Evolutionary conservation across 495 filamentous ascomycete species (phyloP).

Genomic region (Entonaema liquescens): DNA sequence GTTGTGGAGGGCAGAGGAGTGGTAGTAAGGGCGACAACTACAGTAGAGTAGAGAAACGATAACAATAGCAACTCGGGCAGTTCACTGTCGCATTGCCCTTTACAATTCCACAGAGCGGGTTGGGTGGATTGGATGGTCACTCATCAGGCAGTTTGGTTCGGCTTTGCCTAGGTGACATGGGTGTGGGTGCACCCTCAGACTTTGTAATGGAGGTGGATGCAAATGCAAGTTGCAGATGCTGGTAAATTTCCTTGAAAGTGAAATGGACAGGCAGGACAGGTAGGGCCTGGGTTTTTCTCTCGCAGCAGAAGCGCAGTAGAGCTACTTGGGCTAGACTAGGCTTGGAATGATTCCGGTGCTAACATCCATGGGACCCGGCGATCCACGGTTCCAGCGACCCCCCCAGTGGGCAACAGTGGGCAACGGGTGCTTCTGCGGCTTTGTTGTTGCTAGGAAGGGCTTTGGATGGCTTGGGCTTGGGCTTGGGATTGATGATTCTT

Average conservation of each 20-base stretch:
- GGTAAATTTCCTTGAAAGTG: slow-evolving; percentile 42
- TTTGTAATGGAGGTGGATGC: slow-evolving; percentile 38
- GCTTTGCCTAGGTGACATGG: slow-evolving; percentile 41
- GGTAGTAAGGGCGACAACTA: slow-evolving; percentile 14
- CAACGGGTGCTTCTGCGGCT: slow-evolving; percentile 21
- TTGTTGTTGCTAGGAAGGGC: slow-evolving; percentile 20
- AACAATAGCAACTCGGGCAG: slow-evolving; percentile 42
- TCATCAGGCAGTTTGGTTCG: slow-evolving; percentile 44
- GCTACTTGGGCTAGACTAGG: slow-evolving; percentile 30
- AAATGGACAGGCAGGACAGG: not conserved
- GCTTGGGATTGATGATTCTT: slow-evolving; percentile 36
- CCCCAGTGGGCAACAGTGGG: slow-evolving; percentile 31
- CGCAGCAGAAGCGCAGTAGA: not conserved
- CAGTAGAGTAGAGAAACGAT: slow-evolving; percentile 19
- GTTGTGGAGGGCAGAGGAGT: slow-evolving; percentile 16
- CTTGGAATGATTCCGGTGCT: slow-evolving; percentile 41
- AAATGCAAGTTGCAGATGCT: slow-evolving; percentile 22
- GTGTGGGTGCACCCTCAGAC: slow-evolving; percentile 37
- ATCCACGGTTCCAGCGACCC: slow-evolving; percentile 37
- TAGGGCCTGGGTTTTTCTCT: slow-evolving; percentile 9
- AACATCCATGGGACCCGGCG: slow-evolving; percentile 37
- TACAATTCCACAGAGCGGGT: slow-evolving; percentile 31
- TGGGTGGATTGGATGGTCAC: slow-evolving; percentile 40
- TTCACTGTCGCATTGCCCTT: slow-evolving; percentile 41
- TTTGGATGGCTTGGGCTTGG: slow-evolving; percentile 21